Conservation (phyloP, 2,329 filamentous ascomycete species). For the Geoglossum cookeanum region DNA sequence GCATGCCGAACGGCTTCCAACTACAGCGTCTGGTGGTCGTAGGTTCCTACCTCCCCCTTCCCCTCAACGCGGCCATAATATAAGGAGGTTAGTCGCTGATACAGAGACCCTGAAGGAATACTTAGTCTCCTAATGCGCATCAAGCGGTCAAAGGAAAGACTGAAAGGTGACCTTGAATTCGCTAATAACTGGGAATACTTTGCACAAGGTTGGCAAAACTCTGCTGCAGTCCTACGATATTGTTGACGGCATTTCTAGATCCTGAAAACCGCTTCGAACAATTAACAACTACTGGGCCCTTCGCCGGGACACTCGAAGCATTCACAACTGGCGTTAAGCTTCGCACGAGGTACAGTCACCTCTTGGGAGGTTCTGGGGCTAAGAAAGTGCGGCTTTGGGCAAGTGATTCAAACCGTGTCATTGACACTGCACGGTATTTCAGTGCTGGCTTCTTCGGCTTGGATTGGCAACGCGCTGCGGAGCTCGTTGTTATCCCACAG, state of each 20-base stretch:
- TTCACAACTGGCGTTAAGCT: constrained; percentile 35
- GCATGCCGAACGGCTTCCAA: constrained; percentile 39
- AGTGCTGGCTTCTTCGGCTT: constrained; percentile 34
- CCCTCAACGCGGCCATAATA: background rate
- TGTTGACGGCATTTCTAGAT: constrained; percentile 8
- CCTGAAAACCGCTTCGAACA: constrained; percentile 30
- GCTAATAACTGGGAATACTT: constrained; percentile 36
- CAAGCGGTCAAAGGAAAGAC: constrained; percentile 19
- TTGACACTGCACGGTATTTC: constrained; percentile 37
- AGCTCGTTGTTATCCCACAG: constrained; percentile 35
- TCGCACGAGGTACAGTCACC: constrained; percentile 31
- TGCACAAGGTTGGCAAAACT: constrained; percentile 19
- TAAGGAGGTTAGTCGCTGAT: constrained; percentile 1
- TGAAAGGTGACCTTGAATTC: constrained; percentile 34
- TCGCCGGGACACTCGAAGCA: constrained; percentile 33
- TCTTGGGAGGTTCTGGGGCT: constrained; percentile 17
- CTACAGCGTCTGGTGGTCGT: constrained; percentile 29
- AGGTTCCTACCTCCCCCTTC: constrained; percentile 14
- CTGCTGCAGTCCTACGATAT: background rate
- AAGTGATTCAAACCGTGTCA: constrained; percentile 32
- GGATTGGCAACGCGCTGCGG: constrained; percentile 24
- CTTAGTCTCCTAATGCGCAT: constrained; percentile 29
- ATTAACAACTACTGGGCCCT: constrained; percentile 34
- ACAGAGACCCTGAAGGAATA: constrained; percentile 20
- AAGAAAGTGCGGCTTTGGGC: constrained; percentile 30